Evolutionary conservation across 2,329 filamentous ascomycete species (phyloP), one percentile per base, ranked within the genome.

Genomic region (Dactylellina sp.): DNA sequence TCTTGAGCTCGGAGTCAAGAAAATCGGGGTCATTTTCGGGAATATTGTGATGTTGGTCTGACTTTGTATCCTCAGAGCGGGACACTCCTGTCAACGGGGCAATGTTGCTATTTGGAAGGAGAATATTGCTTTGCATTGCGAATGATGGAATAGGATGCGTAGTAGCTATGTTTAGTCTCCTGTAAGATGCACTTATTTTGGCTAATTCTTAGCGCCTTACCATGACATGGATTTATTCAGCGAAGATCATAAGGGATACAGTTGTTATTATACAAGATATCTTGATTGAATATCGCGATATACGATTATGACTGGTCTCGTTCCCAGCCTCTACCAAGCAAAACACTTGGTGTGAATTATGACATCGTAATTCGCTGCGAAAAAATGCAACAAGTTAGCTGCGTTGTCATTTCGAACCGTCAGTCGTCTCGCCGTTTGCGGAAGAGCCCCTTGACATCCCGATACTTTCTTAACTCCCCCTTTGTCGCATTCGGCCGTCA

Each of bases 71-170:
- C 25, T 63, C 46, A 5, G 60, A 42, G 2, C 11, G 55, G 12
- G 60, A 65, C 68, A 72, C 55, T 7, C 60, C 60, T 18, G 60
- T 61, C 47, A 65, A 56, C 7, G 53, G 52, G 32, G 68, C 53
- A 18, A 61, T 32, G 22, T 72, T 65, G 39, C 68, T 61, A 37
- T 61, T 72, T 6, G 60, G 42, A 7, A 72, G 60, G 16, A 65
- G 53, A n/a, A 72, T 72, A 24, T 60, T 56, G 39, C 56, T 72
- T n/a, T 65, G 66, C 66, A 72, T 72, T 32, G n/a, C n/a, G n/a
- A n/a, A n/a, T n/a, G n/a, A n/a, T n/a, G n/a, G n/a, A n/a, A n/a
- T 14, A n/a, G n/a, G n/a, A n/a, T n/a, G n/a, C n/a, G n/a, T n/a
- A n/a, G n/a, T n/a, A n/a, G n/a, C n/a, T n/a, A n/a, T n/a, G n/a